Conservation (phyloP, 768 basidiomycete species). For the Saitozyma podzolica region DNA sequence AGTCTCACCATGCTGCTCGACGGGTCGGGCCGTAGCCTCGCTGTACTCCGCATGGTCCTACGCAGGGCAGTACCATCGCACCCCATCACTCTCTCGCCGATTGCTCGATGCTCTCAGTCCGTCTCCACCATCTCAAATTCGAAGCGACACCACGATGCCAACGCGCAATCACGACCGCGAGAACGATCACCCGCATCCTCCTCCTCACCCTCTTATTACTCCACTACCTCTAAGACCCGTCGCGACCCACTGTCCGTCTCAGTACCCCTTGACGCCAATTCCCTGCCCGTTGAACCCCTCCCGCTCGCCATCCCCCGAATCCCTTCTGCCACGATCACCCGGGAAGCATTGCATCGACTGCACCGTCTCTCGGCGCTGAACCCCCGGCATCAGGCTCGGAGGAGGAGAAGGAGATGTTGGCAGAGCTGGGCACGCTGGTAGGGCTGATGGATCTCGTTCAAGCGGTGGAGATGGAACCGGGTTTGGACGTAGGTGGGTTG, state of each 20-base stretch:
- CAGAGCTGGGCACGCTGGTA: conserved; percentile 27
- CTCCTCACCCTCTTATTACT: conserved; percentile 1
- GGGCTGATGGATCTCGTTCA: conserved; percentile 41
- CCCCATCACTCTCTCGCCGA: too few relatives aligned
- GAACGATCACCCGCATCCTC: conserved; percentile 3
- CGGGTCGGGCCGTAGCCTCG: too few relatives aligned
- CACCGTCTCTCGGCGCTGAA: conserved; percentile 40
- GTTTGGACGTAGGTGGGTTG: conserved; percentile 14
- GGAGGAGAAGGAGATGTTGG: conserved; percentile 29
- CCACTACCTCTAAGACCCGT: background rate
- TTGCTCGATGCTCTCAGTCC: too few relatives aligned
- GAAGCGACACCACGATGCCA: background rate
- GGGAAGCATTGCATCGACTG: conserved; percentile 22
- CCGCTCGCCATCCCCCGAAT: conserved; percentile 8
- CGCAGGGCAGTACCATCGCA: too few relatives aligned
- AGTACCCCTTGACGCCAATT: background rate
- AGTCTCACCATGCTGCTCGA: too few relatives aligned
- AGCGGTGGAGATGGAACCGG: conserved; percentile 21
- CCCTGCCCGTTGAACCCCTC: conserved; percentile 6
- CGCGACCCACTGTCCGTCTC: background rate
- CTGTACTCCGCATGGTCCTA: too few relatives aligned
- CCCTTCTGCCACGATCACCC: conserved; percentile 7
- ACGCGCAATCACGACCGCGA: background rate
- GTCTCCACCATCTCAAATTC: too few relatives aligned
- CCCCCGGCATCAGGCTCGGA: conserved; percentile 25